Conservation (phyloP, 1,284 basidiomycete genomes). For the Cryptococcus maquisensis region DNA sequence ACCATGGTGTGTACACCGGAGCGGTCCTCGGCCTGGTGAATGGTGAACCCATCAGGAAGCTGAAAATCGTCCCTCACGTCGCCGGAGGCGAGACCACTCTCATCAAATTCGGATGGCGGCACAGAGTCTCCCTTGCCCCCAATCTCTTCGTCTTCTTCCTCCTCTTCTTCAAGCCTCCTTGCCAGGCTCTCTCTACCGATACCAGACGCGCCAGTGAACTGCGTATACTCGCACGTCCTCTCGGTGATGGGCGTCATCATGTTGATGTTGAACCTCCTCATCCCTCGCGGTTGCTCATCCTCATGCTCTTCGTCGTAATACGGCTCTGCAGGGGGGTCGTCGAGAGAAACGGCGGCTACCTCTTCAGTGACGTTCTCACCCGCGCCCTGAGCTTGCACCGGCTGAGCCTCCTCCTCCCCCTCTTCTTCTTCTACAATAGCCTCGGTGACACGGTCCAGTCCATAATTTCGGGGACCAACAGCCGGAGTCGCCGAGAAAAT, state of each 20-base stretch:
- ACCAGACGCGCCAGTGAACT: slow-evolving; percentile 21
- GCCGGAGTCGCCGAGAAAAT: slow-evolving; percentile 31
- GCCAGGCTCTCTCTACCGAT: background rate
- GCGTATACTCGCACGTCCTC: slow-evolving; percentile 79
- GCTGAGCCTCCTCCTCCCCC: slow-evolving; percentile 1
- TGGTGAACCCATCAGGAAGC: slow-evolving; percentile 48
- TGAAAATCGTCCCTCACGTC: slow-evolving; percentile 21
- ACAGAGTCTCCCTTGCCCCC: slow-evolving; percentile 22
- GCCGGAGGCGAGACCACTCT: slow-evolving; percentile 8
- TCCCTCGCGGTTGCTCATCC: slow-evolving; percentile 52
- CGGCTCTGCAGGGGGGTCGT: background rate
- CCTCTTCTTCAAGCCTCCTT: background rate
- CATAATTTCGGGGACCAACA: slow-evolving; percentile 6
- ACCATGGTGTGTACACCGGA: slow-evolving; percentile 25
- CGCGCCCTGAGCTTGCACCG: slow-evolving; percentile 5
- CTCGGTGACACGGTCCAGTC: slow-evolving; percentile 6
- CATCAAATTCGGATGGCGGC: slow-evolving; percentile 8
- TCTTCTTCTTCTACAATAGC: slow-evolving; percentile 10
- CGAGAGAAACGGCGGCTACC: background rate
- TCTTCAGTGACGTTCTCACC: slow-evolving; percentile 1
- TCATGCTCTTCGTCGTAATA: slow-evolving; percentile 21
- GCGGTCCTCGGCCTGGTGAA: slow-evolving; percentile 25
- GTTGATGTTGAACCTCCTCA: slow-evolving; percentile 61
- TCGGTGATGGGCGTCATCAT: slow-evolving; percentile 95
- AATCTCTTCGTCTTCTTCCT: slow-evolving; percentile 1